phyloP scores from a whole-genome alignment of 345 rosid genomes.

The Arabis hirsuta region DNA sequence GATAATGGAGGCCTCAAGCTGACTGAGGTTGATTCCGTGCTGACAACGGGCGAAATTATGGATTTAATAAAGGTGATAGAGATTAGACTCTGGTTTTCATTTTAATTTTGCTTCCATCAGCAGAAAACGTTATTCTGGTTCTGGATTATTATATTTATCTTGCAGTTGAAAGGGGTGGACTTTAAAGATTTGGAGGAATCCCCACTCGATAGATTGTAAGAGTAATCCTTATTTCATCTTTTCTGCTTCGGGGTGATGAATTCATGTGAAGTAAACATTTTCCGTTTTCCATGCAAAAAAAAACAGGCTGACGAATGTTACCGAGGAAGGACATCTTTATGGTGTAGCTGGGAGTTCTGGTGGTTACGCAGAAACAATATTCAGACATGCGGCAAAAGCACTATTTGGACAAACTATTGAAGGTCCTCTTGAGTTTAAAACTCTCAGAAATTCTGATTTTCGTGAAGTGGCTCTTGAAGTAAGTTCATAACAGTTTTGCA shows the following conservation, averaged over 20 bases:
- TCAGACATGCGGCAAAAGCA: conserved; percentile 67
- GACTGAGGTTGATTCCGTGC: conserved; percentile 91
- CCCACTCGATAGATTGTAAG: conserved; percentile 77
- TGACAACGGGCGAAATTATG: conserved; percentile 87
- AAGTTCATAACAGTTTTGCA: conserved; percentile 37
- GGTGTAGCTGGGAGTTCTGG: conserved; percentile 96
- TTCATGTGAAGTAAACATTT: conserved; percentile 22
- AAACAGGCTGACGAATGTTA: conserved; percentile 76
- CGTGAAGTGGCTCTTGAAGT: conserved; percentile 83
- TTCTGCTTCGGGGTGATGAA: not conserved
- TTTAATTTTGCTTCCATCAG: not conserved
- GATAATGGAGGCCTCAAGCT: conserved; percentile 45
- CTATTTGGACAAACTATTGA: conserved; percentile 69
- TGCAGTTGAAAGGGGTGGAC: conserved; percentile 78
- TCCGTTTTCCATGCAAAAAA: not conserved
- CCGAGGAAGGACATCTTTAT: conserved; percentile 72
- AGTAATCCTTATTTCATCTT: conserved; percentile 5
- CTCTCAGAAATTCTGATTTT: conserved; percentile 79
- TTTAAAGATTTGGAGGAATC: conserved; percentile 73
- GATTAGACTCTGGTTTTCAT: conserved; percentile 3
- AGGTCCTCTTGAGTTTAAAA: conserved; percentile 69
- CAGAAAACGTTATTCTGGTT: conserved; percentile 4
- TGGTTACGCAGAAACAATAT: conserved; percentile 85
- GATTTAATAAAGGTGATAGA: conserved; percentile 77
- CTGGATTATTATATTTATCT: conserved; percentile 19